Conservation (phyloP, 768 basidiomycete species). For the Aureoboletus auriporus region DNA sequence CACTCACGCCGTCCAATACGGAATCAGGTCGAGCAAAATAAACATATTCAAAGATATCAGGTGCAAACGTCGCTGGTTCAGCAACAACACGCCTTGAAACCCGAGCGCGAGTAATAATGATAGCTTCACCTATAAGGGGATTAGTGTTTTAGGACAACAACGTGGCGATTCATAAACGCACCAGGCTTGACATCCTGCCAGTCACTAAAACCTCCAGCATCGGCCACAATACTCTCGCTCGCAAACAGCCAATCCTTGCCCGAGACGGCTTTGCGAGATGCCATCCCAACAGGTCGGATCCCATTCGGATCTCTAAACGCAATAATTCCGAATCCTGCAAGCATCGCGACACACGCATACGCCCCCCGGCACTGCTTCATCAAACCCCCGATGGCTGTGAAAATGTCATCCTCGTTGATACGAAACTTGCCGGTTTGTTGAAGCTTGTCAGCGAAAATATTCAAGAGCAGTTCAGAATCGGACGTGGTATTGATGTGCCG, state of each 20-base stretch:
- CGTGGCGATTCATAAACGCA: conserved; percentile 27
- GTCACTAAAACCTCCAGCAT: conserved; percentile 84
- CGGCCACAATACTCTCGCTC: conserved; percentile 94
- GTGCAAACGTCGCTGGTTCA: conserved; percentile 74
- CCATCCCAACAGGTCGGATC: conserved; percentile 91
- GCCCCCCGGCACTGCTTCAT: conserved; percentile 89
- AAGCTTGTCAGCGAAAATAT: conserved; percentile 96
- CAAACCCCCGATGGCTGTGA: conserved; percentile 85
- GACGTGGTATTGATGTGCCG: conserved; percentile 98
- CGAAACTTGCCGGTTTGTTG: conserved; percentile 99
- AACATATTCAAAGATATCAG: conserved; percentile 98
- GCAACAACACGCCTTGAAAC: conserved; percentile 75
- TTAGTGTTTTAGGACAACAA: background rate
- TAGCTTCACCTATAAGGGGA: conserved; percentile 69
- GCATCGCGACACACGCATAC: conserved; percentile 98
- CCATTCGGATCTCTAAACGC: conserved; percentile 98
- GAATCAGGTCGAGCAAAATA: conserved; percentile 98
- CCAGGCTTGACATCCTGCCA: conserved; percentile 95
- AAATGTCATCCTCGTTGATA: conserved; percentile 99
- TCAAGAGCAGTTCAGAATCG: conserved; percentile 95
- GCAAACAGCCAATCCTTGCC: conserved; percentile 88
- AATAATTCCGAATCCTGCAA: conserved; percentile 97
- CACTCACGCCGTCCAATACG: conserved; percentile 94
- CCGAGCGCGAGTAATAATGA: conserved; percentile 85
- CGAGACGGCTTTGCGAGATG: conserved; percentile 50